Base-by-base conservation (phyloP, 208 protist genomes). In the Crithidia acanthocephali region DNA sequence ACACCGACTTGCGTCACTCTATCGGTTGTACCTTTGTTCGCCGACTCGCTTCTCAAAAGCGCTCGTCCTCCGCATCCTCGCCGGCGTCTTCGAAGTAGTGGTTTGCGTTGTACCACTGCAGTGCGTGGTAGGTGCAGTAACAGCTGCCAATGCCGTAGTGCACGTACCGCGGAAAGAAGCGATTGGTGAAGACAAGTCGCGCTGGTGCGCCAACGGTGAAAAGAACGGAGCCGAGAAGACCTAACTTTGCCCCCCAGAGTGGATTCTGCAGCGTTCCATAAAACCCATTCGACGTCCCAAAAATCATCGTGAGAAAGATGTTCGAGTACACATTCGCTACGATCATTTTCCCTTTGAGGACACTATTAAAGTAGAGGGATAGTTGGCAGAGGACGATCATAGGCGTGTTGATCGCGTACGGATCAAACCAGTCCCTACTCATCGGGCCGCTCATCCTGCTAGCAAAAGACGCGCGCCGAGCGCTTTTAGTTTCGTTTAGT, bases 301-400 rank as follows among this genome's bases (percentile, higher is more conserved):
- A 61, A 15, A 80, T 55, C 23, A 79, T 58, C 27, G 84, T 72
- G 25, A 93, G 53, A 18, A 81, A 55, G 5, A 87, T 64, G 55
- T 91, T 93, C n/a, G 80, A 88, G 69, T 79, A 88, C 20, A 92
- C 47, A 61, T 95, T 95, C 2, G 70, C 69, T 4, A 76, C 70
- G 40, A 81, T 74, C 35, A 95, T 68, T 13, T 66, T 75, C 32
- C 86, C 86, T 50, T 85, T 80, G 56, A 80, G 62, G n/a, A 93
- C 81, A 50, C 74, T 85, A 78, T 95, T 95, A 68, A 95, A 95
- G 1, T 90, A 45, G 9, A 90, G 33, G 4, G 87, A 92, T 32
- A 79, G 32, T 8, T 57, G 62, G 62, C 79, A 87, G 28, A 95
- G 47, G 28, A 64, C 82, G 32, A 91, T 78, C 44, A 95, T 67